phyloP scores from a whole-genome alignment of 345 rosid species.

The Syzygium aromaticum region DNA sequence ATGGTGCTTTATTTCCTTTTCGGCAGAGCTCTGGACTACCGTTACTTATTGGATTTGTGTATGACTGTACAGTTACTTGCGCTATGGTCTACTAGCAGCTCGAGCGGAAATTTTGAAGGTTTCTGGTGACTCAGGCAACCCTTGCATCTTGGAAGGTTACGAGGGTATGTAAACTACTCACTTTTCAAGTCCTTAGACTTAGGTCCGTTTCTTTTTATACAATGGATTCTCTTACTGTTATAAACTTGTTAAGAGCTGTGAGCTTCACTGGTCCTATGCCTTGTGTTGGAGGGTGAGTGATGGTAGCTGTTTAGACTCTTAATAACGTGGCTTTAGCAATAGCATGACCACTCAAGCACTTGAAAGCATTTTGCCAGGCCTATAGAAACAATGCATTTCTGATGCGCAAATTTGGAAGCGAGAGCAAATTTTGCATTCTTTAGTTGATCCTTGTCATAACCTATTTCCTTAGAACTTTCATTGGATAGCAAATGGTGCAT shows the following conservation, averaged over 20 bases:
- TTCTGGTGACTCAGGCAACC: slow-evolving; percentile 59
- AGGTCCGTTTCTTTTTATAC: background rate
- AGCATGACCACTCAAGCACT: background rate
- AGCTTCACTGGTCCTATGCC: background rate
- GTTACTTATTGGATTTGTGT: slow-evolving; percentile 8
- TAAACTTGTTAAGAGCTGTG: background rate
- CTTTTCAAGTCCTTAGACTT: background rate
- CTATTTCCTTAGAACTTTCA: background rate
- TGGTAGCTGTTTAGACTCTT: background rate
- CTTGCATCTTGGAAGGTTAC: slow-evolving; percentile 74
- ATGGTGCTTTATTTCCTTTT: background rate
- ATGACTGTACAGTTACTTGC: slow-evolving; percentile 64
- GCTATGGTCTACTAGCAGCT: slow-evolving; percentile 91
- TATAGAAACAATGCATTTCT: background rate
- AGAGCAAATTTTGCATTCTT: background rate
- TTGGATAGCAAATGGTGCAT: background rate
- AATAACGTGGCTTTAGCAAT: background rate
- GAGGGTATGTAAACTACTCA: slow-evolving; percentile 45
- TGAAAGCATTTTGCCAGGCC: background rate
- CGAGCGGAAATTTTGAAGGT: slow-evolving; percentile 82
- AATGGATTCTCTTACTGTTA: background rate
- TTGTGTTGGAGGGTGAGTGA: background rate
- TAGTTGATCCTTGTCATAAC: background rate
- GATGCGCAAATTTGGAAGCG: background rate
- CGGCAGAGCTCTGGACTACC: background rate